A percentile compares a stretch with the other conserved stretches of the same genome.
Evolutionary conservation across 257 asterid species (phyloP).

Genomic region (Thymus quinquecostatus): DNA sequence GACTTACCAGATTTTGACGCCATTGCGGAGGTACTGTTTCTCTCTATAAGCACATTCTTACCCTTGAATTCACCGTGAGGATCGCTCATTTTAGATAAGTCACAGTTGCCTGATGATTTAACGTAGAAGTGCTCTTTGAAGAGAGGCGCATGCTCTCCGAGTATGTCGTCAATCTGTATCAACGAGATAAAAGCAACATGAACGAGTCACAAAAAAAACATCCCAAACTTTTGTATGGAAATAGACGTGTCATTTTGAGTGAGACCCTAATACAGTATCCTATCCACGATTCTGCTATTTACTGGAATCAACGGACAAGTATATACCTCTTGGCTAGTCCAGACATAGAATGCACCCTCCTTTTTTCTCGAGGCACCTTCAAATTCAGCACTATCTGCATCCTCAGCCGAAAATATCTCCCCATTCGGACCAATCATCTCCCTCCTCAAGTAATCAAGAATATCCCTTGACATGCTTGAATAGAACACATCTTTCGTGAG

Average conservation of each 20-base stretch:
- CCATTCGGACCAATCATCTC: constrained; percentile 90
- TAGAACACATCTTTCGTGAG: constrained; percentile 67
- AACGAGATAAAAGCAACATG: neutral
- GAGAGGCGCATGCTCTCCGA: constrained; percentile 73
- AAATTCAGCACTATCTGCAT: constrained; percentile 91
- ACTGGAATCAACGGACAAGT: neutral
- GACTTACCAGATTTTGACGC: constrained; percentile 70
- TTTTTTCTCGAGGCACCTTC: constrained; percentile 74
- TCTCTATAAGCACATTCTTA: constrained; percentile 82
- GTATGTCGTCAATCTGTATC: constrained; percentile 60
- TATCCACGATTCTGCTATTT: too few relatives aligned
- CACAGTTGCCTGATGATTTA: constrained; percentile 87
- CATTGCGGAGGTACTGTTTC: constrained; percentile 61
- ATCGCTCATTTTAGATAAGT: constrained; percentile 86
- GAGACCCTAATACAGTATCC: too few relatives aligned
- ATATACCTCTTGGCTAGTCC: constrained; percentile 83
- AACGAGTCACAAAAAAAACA: neutral
- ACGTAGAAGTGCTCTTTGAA: constrained; percentile 83
- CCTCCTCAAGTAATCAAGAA: constrained; percentile 91
- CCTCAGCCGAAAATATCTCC: constrained; percentile 95
- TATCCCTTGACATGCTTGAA: constrained; percentile 68
- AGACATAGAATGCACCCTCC: constrained; percentile 93
- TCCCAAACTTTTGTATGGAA: too few relatives aligned
- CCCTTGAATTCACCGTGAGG: constrained; percentile 88
- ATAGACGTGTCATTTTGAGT: too few relatives aligned